Evolutionary conservation across 768 basidiomycete genomes (phyloP), one percentile per base, ranked within the genome.

Genomic region (Cystofilobasidium bisporidii): DNA sequence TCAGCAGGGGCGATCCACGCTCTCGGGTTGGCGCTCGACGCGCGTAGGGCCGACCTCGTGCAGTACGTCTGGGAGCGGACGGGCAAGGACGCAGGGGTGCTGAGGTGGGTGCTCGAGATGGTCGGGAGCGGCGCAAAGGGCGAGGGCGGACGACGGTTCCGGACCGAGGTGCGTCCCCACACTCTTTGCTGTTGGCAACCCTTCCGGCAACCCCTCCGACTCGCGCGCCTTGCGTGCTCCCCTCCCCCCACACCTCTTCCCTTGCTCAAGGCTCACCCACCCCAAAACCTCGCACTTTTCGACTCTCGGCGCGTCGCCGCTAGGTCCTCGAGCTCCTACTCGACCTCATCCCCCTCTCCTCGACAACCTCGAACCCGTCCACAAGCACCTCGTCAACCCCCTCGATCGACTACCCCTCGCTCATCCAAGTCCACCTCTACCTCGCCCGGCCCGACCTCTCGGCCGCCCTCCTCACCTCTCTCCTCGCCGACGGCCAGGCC

Each of bases 21-120:
- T 12, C 87, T 97, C 71, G 93, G 96, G 28, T 89, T 99, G 73
- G 94, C 94, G 6, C 82, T 99, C 15, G 93, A 98, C 74, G 86
- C 93, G 32, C 87, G 82, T 70, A 86, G 93, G 53, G 79, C 97
- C 26, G 94, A 98, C 73, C 80, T 98, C 24, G 85, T 99, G 72
- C 82, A 86, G 67, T 80, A 82, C 48, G 83, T 97, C 59, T 93
- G 88, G 76, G 75, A 83, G 47, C 79, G 83, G 69, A 87, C 87
- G 6, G 58, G 33, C 36, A 80, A 82, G 50, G 94, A 98, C 72
- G 84, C 85, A 17, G 82, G 83, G 11, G 80, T 97, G 8, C 81
- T 99, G 10, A 84, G 88, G 30, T 99, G 98, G 76, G 84, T 94
- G 32, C 88, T 98, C 83, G 87, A 91, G 71, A 88, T 89, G 47